Percentiles rank a stretch among this genome's conserved stretches.
These are phyloP conservation scores for Zygosaccharomyces bailii DNA, from an alignment of 805 yeast genomes.

Conservation along the genomic window DNA sequence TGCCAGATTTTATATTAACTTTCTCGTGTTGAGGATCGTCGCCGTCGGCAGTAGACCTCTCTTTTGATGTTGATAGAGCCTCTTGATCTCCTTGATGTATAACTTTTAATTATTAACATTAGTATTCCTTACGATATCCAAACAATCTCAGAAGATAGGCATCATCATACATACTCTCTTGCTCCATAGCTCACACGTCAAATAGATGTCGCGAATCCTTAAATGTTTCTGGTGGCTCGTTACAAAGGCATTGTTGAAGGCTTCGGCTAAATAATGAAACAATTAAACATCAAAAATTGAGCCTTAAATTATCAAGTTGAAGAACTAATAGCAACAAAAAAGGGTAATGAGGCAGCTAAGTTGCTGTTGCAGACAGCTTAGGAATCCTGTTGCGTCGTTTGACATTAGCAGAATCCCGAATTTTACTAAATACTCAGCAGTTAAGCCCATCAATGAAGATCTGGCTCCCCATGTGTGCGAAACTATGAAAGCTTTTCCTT, in stretches of 20 bases:
- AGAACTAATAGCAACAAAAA: neutral
- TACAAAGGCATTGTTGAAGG: no score
- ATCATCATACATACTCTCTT: constrained; percentile 1
- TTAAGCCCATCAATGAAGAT: constrained; percentile 31
- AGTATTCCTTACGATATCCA: neutral
- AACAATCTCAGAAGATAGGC: neutral
- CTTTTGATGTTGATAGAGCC: neutral
- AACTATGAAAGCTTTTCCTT: constrained; percentile 39
- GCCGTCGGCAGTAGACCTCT: neutral
- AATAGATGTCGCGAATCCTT: neutral
- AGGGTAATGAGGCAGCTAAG: neutral
- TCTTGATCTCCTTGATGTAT: neutral
- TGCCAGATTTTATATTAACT: neutral
- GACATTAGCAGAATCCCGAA: constrained; percentile 35
- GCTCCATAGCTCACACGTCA: neutral
- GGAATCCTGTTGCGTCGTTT: constrained; percentile 20
- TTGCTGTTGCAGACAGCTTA: constrained; percentile 12
- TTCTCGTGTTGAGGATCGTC: neutral
- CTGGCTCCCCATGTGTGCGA: constrained; percentile 37
- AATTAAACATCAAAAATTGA: neutral
- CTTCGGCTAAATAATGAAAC: neutral
- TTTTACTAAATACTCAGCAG: constrained; percentile 37
- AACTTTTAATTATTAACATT: constrained; percentile 1
- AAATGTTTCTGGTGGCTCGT: no score
- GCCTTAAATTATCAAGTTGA: neutral